Conservation (phyloP, 2,329 filamentous ascomycete species). For the Aspergillus sp. region DNA sequence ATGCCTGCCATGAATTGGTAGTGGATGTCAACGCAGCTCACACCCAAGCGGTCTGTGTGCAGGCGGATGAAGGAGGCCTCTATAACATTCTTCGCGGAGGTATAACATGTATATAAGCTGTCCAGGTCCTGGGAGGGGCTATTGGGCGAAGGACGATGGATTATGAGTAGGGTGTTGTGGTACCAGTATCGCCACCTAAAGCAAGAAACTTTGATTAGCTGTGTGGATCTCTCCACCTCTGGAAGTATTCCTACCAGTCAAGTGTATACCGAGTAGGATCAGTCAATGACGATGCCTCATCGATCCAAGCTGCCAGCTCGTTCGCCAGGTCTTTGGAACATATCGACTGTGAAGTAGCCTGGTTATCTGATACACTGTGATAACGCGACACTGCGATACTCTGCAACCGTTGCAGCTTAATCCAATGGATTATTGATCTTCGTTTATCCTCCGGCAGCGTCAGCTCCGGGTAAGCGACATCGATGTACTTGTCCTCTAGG, state of each 20-base stretch:
- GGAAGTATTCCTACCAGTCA: not conserved
- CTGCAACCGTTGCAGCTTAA: not conserved
- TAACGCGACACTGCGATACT: not conserved
- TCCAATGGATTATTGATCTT: not conserved
- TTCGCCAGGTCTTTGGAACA: not conserved
- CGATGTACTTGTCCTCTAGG: not conserved
- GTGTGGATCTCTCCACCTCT: not conserved
- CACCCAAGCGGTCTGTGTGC: not conserved
- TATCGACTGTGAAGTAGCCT: not conserved
- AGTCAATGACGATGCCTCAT: not conserved
- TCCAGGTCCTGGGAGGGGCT: not conserved
- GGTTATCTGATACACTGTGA: not conserved
- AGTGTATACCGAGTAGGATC: not conserved
- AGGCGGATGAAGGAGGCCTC: not conserved
- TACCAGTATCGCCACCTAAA: not conserved
- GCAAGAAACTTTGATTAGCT: not conserved
- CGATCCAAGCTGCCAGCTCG: not conserved
- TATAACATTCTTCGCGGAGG: not conserved
- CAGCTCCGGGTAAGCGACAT: not conserved
- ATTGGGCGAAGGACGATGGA: not conserved
- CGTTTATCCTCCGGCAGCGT: not conserved
- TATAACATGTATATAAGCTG: not conserved
- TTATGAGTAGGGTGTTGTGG: not conserved
- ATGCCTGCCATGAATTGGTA: not conserved
- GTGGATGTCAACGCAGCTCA: not conserved